These are phyloP conservation scores for Cercospora berteroae DNA, from an alignment of 2,329 filamentous ascomycete genomes.

Conservation along the genomic window DNA sequence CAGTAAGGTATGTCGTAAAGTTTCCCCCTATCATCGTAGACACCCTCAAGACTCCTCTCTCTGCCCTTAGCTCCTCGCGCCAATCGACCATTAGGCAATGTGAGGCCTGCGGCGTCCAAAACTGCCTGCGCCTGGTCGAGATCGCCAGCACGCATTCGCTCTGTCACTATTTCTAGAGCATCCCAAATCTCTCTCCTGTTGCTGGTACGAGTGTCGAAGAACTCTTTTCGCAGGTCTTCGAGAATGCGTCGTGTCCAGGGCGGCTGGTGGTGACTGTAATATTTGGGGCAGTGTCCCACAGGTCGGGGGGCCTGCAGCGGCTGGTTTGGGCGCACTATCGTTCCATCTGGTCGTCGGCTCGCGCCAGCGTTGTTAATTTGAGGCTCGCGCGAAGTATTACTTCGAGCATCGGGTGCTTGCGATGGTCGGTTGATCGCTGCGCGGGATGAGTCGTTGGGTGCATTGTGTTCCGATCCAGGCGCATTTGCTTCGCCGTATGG, in stretches of 20 bases:
- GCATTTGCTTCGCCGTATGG: neutral
- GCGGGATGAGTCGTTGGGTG: conserved; percentile 13
- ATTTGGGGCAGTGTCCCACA: conserved; percentile 22
- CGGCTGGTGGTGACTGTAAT: conserved; percentile 25
- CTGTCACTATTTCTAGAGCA: conserved; percentile 65
- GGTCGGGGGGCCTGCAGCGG: conserved; percentile 31
- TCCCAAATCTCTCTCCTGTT: conserved; percentile 78
- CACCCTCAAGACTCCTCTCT: conserved; percentile 28
- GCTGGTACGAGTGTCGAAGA: conserved; percentile 86
- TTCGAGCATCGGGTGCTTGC: conserved; percentile 1
- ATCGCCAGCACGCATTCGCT: conserved; percentile 60
- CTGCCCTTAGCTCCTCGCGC: conserved; percentile 24
- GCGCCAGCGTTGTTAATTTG: neutral
- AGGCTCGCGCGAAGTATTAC: neutral
- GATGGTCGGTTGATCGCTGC: conserved; percentile 6
- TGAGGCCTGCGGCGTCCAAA: conserved; percentile 67
- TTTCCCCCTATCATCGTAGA: conserved; percentile 47
- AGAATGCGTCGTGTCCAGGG: conserved; percentile 70
- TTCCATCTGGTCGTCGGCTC: conserved; percentile 7
- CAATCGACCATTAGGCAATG: conserved; percentile 44
- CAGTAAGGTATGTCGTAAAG: conserved; percentile 48
- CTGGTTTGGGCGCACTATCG: conserved; percentile 29
- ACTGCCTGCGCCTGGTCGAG: conserved; percentile 68
- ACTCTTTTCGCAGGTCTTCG: conserved; percentile 70
- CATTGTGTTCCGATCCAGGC: neutral